Evolutionary conservation across 2,329 filamentous ascomycete genomes (phyloP).

Genomic region (Fusarium sp.): DNA sequence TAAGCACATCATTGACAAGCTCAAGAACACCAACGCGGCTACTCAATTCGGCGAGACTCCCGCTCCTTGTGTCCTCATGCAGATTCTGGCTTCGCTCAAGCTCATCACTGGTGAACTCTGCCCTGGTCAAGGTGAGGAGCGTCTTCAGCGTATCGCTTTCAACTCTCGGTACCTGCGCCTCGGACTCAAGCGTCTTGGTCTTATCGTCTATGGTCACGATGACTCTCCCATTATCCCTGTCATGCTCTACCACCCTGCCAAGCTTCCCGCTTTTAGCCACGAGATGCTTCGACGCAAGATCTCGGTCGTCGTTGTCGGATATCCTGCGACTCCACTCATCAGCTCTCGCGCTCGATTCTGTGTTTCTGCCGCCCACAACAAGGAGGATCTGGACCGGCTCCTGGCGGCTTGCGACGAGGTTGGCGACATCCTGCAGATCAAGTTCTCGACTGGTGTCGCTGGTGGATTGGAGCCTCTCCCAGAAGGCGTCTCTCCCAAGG

Average conservation of each 20-base stretch:
- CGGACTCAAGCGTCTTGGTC: constrained; percentile 93
- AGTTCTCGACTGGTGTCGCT: constrained; percentile 95
- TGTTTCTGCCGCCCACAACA: constrained; percentile 94
- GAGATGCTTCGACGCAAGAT: constrained; percentile 99
- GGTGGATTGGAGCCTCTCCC: constrained; percentile 82
- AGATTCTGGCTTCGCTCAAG: constrained; percentile 85
- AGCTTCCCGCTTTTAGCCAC: constrained; percentile 97
- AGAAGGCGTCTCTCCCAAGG: constrained; percentile 73
- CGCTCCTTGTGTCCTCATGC: constrained; percentile 84
- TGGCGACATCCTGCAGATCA: constrained; percentile 89
- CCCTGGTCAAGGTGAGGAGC: constrained; percentile 93
- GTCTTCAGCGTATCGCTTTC: constrained; percentile 93
- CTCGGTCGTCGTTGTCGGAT: constrained; percentile 95
- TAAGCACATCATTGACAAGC: constrained; percentile 90
- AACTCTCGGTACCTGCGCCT: constrained; percentile 98
- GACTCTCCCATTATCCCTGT: constrained; percentile 97
- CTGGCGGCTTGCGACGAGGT: constrained; percentile 91
- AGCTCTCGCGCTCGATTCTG: constrained; percentile 96
- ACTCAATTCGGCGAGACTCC: constrained; percentile 89
- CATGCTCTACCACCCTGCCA: constrained; percentile 96
- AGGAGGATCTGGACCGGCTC: constrained; percentile 93
- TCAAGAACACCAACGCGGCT: constrained; percentile 83
- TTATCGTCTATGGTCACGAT: constrained; percentile 96
- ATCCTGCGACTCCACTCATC: constrained; percentile 94
- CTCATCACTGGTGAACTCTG: constrained; percentile 88